Base-by-base conservation (phyloP, 2,329 filamentous ascomycete species). In the Fusarium coicis region DNA sequence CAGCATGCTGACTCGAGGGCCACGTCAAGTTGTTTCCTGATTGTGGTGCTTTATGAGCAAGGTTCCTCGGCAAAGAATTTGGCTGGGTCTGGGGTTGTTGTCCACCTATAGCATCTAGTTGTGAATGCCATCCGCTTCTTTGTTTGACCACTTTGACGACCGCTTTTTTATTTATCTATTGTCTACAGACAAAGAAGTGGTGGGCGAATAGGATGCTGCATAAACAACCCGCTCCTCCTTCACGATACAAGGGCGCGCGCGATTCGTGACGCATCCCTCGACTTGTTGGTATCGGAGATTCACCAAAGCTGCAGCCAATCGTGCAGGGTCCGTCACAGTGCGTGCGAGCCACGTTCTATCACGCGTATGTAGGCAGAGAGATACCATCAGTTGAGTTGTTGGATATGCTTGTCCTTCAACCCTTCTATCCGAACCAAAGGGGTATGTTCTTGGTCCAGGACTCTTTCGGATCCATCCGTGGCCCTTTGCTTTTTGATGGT, bases 241-340 rank as follows among this genome's bases (percentile, higher is more conserved):
- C 26, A 63, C 23, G 34, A 49, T 70, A 74, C 63, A 55, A 72
- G 71, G 66, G 63, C 72, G 60, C 60, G 68, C 72, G 64, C 60
- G 64, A 74, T 69, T 74, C 72, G 72, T 74, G 68, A 74, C 64
- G 60, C 72, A 74, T 74, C 68, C 64, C 60, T 74, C 39, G 68
- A 73, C 57, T 73, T 74, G 68, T 74, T 74, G 72, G 72, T 74
- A 74, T 74, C 72, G 52, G 68, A 57, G 63, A 68, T 65, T 68
- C 58, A 72, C 60, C 54, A 68, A 52, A 52, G 50, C 32, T 62
- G 36, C 63, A 72, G 64, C 72, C 72, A 74, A 74, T 74, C 53
- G 68, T 69, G 54, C 52, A 74, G 58, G 67, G 65, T 32, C 56
- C 50, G 49, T 66, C 64, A 74, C 72, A 74, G 71, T 73, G 71